phyloP scores from a whole-genome alignment of 805 yeast species.

The Kurtzmaniella cleridarum region DNA sequence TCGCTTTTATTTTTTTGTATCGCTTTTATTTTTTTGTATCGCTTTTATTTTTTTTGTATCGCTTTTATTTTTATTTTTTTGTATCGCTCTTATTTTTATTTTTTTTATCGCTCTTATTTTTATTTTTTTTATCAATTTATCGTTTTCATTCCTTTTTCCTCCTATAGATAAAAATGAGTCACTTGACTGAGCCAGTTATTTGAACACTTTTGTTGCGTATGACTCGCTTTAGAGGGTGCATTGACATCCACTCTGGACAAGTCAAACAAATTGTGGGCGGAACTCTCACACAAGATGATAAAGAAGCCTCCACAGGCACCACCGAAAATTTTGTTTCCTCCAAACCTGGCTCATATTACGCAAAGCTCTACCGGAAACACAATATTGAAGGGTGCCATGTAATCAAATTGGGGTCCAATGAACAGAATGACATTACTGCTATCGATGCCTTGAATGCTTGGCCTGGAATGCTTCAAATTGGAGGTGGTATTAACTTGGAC shows the following conservation, averaged over 20 bases:
- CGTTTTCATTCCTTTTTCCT: no score
- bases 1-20: no score
- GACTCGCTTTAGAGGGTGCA: slow-evolving; percentile 92
- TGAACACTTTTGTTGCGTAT: no score
- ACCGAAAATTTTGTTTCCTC: slow-evolving; percentile 69
- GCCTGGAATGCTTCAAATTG: slow-evolving; percentile 75
- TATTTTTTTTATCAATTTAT: no score
- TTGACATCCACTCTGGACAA: slow-evolving; percentile 90
- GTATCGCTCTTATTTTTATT: no score
- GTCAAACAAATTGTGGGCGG: slow-evolving; percentile 98
- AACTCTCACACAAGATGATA: slow-evolving; percentile 57
- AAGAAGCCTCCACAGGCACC: slow-evolving; percentile 16
- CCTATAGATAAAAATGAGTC: no score
- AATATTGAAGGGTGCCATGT: slow-evolving; percentile 79
- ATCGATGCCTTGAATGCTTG: slow-evolving; percentile 65
- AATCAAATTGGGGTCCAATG: slow-evolving; percentile 77
- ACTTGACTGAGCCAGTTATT: no score
- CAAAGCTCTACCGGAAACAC: slow-evolving; percentile 57
- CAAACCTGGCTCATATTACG: slow-evolving; percentile 70
- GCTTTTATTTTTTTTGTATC: no score
- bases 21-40: no score
- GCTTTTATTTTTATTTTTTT: no score
- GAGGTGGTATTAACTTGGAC: slow-evolving; percentile 80
- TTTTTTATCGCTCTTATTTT: no score
- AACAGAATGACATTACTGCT: slow-evolving; percentile 80